phyloP scores from a whole-genome alignment of 192 early-diverging fungal genomes.

The Pilobolus umbonatus region DNA sequence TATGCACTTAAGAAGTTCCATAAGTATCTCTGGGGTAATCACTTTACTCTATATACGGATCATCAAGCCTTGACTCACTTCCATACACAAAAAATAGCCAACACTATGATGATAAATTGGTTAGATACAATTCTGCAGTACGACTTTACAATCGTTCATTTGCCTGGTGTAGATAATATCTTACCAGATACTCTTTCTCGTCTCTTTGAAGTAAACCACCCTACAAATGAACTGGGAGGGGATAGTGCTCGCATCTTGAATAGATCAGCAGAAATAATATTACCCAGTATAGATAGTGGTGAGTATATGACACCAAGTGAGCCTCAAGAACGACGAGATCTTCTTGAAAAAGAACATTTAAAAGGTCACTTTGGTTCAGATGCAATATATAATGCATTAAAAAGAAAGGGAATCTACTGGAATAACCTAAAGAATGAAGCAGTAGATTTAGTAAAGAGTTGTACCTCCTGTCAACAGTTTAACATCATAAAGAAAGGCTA shows the following conservation, averaged over 20 bases:
- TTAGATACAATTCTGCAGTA: conserved; percentile 28
- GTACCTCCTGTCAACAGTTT: not conserved
- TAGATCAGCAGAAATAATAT: not conserved
- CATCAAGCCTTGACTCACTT: conserved; percentile 30
- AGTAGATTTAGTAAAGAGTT: not conserved
- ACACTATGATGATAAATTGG: conserved; percentile 28
- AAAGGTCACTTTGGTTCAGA: not conserved
- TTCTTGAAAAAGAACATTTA: not conserved
- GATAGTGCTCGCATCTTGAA: conserved; percentile 1
- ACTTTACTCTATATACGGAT: conserved; percentile 35
- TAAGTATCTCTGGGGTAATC: conserved; percentile 31
- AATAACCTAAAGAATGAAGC: not conserved
- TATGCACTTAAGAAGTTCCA: conserved; percentile 31
- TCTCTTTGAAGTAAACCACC: conserved; percentile 1
- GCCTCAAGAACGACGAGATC: not conserved
- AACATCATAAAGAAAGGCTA: not conserved
- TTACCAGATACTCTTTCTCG: conserved; percentile 33
- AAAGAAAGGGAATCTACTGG: conserved; percentile 1
- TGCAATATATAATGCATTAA: not conserved
- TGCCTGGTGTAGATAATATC: conserved; percentile 24
- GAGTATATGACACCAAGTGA: not conserved
- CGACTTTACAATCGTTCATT: conserved; percentile 21
- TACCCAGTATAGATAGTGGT: not conserved
- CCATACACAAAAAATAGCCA: conserved; percentile 17
- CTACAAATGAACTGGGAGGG: conserved; percentile 8